phyloP scores from a whole-genome alignment of 352 stramenopile species.

The Phytophthora pisi region DNA sequence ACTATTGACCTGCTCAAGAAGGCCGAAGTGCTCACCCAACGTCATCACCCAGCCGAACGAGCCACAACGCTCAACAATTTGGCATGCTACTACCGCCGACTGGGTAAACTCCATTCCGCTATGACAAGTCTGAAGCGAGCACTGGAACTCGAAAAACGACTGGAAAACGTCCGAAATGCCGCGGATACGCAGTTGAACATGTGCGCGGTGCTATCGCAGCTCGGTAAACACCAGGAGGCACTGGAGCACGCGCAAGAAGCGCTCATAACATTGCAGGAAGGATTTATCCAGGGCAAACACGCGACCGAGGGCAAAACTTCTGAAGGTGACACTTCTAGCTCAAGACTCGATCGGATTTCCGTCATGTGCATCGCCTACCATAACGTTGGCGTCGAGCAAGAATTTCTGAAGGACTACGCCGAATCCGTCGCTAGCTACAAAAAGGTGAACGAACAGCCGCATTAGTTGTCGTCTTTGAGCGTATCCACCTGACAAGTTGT shows the following conservation, averaged over 20 bases:
- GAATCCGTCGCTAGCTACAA: constrained; percentile 89
- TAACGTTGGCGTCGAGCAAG: constrained; percentile 95
- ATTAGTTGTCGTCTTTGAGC: background rate
- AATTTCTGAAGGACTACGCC: constrained; percentile 92
- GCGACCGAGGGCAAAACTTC: constrained; percentile 2
- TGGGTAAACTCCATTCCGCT: constrained; percentile 90
- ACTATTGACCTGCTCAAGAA: constrained; percentile 94
- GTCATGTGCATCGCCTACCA: constrained; percentile 95
- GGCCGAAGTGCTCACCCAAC: constrained; percentile 91
- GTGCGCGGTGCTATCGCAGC: constrained; percentile 91
- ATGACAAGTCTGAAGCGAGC: constrained; percentile 92
- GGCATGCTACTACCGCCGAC: constrained; percentile 91
- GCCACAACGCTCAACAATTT: constrained; percentile 95
- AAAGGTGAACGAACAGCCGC: constrained; percentile 42
- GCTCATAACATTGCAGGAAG: constrained; percentile 90
- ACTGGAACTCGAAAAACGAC: constrained; percentile 83
- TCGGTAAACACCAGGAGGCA: constrained; percentile 84
- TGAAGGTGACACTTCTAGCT: constrained; percentile 6
- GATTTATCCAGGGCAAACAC: constrained; percentile 65
- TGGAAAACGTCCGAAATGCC: constrained; percentile 77
- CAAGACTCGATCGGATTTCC: constrained; percentile 80
- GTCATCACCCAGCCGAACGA: constrained; percentile 68
- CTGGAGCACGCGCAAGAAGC: constrained; percentile 89
- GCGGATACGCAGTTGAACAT: constrained; percentile 95
- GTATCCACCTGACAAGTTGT: background rate